A percentile compares a stretch with the other conserved stretches of the same genome.
These are phyloP conservation scores for Pichia nakasei DNA, from an alignment of 805 yeast species.

Conservation along the genomic window DNA sequence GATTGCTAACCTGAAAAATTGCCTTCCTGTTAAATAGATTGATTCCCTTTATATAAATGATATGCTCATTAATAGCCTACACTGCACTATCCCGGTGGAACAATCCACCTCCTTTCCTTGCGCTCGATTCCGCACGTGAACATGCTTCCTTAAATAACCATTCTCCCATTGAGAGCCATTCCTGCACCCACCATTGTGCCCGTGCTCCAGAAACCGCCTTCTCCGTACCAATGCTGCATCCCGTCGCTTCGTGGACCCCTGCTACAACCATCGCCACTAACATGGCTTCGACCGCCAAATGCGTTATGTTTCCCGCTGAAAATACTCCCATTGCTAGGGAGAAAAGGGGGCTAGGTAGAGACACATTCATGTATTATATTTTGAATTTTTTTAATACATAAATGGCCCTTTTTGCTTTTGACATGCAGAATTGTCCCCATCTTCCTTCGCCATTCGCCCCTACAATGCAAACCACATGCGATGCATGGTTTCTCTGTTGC, in stretches of 20 bases:
- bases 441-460: too few relatives aligned
- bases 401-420: too few relatives aligned
- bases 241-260: background rate
- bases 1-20: too few relatives aligned
- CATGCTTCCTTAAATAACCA: constrained; percentile 1
- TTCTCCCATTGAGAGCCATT: background rate
- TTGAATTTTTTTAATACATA: too few relatives aligned
- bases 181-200: background rate
- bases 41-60: background rate
- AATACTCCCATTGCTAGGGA: background rate
- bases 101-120: background rate
- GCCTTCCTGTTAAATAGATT: too few relatives aligned
- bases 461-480: too few relatives aligned
- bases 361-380: too few relatives aligned
- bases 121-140: background rate
- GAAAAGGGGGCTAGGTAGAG: too few relatives aligned
- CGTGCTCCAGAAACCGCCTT: background rate
- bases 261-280: background rate
- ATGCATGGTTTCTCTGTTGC: too few relatives aligned
- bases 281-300: background rate
- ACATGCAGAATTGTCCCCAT: too few relatives aligned
- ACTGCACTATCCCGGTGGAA: background rate
- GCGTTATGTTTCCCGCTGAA: background rate
- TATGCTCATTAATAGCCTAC: background rate
- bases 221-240: background rate